Evolutionary conservation across 345 rosid genomes (phyloP).

Genomic region (Salix exigua): DNA sequence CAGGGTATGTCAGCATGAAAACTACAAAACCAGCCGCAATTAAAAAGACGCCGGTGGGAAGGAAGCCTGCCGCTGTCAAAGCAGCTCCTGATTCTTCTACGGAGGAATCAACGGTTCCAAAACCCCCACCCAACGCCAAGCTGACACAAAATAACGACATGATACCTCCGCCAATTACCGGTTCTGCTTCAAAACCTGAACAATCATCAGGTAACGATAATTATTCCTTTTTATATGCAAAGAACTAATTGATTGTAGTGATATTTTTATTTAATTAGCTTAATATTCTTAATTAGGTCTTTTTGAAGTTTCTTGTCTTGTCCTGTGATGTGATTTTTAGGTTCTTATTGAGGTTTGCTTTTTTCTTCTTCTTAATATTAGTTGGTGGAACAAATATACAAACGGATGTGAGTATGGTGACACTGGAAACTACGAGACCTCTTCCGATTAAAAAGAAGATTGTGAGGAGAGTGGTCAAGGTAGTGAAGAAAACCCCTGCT

Average conservation of each 20-base stretch:
- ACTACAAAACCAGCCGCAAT: constrained; percentile 27
- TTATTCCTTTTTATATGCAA: background rate
- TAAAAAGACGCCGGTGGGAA: constrained; percentile 36
- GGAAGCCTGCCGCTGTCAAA: constrained; percentile 21
- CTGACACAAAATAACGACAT: constrained; percentile 15
- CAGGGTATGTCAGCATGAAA: constrained; percentile 24
- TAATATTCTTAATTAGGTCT: background rate
- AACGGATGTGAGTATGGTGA: constrained; percentile 7
- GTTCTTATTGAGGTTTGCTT: background rate
- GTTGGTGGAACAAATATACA: constrained; percentile 25
- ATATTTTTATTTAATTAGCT: background rate
- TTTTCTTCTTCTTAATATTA: background rate
- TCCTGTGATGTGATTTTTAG: background rate
- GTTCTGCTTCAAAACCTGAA: constrained; percentile 22
- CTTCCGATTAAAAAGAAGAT: constrained; percentile 16
- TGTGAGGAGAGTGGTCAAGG: constrained; percentile 25
- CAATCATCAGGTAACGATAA: constrained; percentile 29
- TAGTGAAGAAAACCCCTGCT: constrained; percentile 24
- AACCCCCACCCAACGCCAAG: constrained; percentile 25
- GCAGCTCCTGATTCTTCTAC: background rate
- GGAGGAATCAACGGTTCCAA: constrained; percentile 14
- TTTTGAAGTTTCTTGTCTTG: background rate
- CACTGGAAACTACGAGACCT: constrained; percentile 21
- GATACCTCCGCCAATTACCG: constrained; percentile 5
- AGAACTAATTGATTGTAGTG: background rate